Conservation (phyloP, 2,329 filamentous ascomycete genomes). For the Beauveria sp. region DNA sequence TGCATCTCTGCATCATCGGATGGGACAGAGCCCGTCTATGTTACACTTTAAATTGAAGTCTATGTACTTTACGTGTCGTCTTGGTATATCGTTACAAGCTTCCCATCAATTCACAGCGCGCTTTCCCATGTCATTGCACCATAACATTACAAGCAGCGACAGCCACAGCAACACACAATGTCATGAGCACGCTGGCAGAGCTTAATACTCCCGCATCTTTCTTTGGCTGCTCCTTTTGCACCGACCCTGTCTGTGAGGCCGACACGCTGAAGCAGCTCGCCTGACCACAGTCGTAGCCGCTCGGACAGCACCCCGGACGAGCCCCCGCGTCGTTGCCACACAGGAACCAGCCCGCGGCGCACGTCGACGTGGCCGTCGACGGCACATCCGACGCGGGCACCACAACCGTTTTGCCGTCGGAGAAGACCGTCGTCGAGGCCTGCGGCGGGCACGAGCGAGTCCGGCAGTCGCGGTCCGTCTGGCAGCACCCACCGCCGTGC, state of each 20-base stretch:
- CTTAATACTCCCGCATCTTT: not conserved
- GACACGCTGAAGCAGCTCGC: constrained; percentile 59
- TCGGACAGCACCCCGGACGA: constrained; percentile 77
- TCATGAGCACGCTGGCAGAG: not conserved
- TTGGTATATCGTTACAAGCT: not conserved
- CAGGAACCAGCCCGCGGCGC: constrained; percentile 76
- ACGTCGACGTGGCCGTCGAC: constrained; percentile 39
- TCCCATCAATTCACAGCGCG: not conserved
- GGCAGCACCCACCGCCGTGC: constrained; percentile 79
- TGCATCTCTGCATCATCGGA: not conserved
- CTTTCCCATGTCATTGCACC: not conserved
- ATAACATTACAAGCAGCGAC: not conserved
- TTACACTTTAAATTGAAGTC: not conserved
- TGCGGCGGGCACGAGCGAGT: constrained; percentile 67
- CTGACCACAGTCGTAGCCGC: constrained; percentile 64
- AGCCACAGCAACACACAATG: not conserved
- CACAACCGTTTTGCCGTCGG: constrained; percentile 62
- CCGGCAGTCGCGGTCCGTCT: constrained; percentile 76
- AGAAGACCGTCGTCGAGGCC: constrained; percentile 54
- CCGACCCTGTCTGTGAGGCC: constrained; percentile 46
- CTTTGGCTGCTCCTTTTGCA: constrained; percentile 37
- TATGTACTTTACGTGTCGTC: not conserved
- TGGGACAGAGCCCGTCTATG: not conserved
- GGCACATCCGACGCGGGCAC: constrained; percentile 48
- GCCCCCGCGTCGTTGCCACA: constrained; percentile 46